A percentile compares a stretch with the other conserved stretches of the same genome.
These are phyloP conservation scores for Beauveria sp. DNA, from an alignment of 2,329 filamentous ascomycete species.

Conservation along the genomic window DNA sequence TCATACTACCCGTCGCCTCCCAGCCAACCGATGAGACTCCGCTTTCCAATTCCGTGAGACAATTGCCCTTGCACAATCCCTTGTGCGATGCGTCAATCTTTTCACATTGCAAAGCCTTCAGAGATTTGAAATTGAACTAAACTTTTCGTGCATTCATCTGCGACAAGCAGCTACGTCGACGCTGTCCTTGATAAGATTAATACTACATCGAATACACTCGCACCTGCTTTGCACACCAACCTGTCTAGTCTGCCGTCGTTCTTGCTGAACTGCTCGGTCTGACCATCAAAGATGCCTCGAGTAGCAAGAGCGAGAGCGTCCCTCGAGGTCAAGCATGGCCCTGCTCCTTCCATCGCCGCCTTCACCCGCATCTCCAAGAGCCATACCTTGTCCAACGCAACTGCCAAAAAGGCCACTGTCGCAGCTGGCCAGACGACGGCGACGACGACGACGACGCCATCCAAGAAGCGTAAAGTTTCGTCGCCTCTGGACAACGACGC, in stretches of 20 bases:
- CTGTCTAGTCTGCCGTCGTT: background rate
- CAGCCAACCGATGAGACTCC: conserved; percentile 10
- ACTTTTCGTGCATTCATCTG: background rate
- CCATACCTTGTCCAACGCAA: conserved; percentile 17
- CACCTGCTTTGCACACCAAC: background rate
- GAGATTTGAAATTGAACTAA: background rate
- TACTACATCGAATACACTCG: background rate
- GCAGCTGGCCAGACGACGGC: background rate
- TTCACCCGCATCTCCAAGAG: conserved; percentile 43
- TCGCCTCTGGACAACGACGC: background rate
- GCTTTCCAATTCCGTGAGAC: conserved; percentile 3
- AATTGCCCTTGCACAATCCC: background rate
- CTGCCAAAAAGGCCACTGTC: background rate
- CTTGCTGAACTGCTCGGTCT: background rate
- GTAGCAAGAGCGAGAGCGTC: conserved; percentile 19
- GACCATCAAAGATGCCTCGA: conserved; percentile 19
- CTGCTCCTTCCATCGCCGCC: conserved; percentile 29
- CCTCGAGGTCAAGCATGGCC: conserved; percentile 13
- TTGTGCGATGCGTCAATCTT: background rate
- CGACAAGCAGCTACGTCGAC: background rate
- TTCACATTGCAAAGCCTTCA: background rate
- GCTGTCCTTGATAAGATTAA: too few relatives aligned
- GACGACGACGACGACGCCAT: background rate
- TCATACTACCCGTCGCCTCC: conserved; percentile 2
- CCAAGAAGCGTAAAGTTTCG: conserved; percentile 9